These are phyloP conservation scores for Aureobasidium leucospermi DNA, from an alignment of 2,329 filamentous ascomycete genomes.

Conservation along the genomic window DNA sequence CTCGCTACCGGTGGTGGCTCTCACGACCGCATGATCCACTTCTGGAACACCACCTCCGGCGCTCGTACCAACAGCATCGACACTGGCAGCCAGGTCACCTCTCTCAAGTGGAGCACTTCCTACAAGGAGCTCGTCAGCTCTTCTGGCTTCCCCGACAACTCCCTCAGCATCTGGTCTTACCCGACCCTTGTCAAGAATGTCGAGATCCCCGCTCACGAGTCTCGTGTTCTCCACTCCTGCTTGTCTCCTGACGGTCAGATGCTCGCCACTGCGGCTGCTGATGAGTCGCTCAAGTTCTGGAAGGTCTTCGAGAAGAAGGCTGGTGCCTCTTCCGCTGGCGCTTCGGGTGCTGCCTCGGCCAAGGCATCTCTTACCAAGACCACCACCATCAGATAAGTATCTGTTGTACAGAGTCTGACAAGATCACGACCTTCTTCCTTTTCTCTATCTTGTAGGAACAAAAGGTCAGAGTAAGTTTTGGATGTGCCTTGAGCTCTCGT, in stretches of 20 bases:
- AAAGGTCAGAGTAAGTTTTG: conserved; percentile 8
- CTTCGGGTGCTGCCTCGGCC: conserved; percentile 64
- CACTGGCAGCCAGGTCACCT: conserved; percentile 95
- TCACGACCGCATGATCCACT: conserved; percentile 97
- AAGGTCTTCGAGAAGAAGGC: conserved; percentile 99
- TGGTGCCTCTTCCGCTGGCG: conserved; percentile 58
- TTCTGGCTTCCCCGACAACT: conserved; percentile 98
- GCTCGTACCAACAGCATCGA: conserved; percentile 98
- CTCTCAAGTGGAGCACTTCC: conserved; percentile 88
- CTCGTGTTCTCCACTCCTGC: conserved; percentile 90
- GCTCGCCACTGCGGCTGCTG: conserved; percentile 89
- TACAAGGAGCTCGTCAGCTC: conserved; percentile 98
- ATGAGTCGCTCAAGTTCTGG: conserved; percentile 99
- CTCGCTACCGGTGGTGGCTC: conserved; percentile 93
- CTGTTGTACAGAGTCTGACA: not conserved
- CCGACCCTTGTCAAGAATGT: conserved; percentile 94
- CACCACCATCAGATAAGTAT: conserved; percentile 56
- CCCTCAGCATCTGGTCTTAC: conserved; percentile 98
- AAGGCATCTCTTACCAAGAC: conserved; percentile 79
- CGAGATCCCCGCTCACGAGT: conserved; percentile 96
- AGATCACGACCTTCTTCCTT: conserved; percentile 1
- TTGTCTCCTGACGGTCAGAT: conserved; percentile 97
- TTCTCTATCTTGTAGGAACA: not conserved
- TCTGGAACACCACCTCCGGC: conserved; percentile 98
- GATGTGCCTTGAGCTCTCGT: not conserved